These are phyloP conservation scores for Oxalis stricta DNA, from an alignment of 441 rosid species.

Conservation along the genomic window DNA sequence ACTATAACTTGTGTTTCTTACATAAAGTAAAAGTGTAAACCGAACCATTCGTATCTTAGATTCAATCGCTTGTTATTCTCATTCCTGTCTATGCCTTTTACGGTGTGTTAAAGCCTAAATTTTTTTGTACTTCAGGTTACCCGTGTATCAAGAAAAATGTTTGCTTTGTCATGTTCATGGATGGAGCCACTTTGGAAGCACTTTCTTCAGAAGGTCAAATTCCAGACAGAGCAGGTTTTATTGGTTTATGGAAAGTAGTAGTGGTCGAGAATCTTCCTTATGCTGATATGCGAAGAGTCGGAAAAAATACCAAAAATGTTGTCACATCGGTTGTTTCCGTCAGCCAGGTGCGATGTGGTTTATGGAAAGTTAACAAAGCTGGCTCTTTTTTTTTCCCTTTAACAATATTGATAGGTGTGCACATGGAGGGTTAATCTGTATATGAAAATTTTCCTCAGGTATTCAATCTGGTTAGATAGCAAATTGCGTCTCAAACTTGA, in stretches of 20 bases:
- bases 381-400: no score
- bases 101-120: constrained; percentile 1
- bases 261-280: constrained; percentile 85
- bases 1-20: no score
- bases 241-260: constrained; percentile 94
- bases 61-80: no score
- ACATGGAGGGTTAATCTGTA: background rate
- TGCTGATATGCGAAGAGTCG: constrained; percentile 86
- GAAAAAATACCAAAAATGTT: constrained; percentile 89
- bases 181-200: constrained; percentile 59
- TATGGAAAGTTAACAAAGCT: no score
- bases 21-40: no score
- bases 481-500: constrained; percentile 84
- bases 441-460: constrained; percentile 31
- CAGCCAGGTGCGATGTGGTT: constrained; percentile 91
- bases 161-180: constrained; percentile 94
- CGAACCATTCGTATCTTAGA: no score
- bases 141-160: constrained; percentile 83
- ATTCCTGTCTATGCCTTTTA: background rate
- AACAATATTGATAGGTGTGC: background rate
- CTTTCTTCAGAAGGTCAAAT: constrained; percentile 70
- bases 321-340: constrained; percentile 88
- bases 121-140: constrained; percentile 46
- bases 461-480: constrained; percentile 98
- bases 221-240: constrained; percentile 66